Conservation (phyloP, 2,329 filamentous ascomycete species). For the Cryphonectria nitschkei region DNA sequence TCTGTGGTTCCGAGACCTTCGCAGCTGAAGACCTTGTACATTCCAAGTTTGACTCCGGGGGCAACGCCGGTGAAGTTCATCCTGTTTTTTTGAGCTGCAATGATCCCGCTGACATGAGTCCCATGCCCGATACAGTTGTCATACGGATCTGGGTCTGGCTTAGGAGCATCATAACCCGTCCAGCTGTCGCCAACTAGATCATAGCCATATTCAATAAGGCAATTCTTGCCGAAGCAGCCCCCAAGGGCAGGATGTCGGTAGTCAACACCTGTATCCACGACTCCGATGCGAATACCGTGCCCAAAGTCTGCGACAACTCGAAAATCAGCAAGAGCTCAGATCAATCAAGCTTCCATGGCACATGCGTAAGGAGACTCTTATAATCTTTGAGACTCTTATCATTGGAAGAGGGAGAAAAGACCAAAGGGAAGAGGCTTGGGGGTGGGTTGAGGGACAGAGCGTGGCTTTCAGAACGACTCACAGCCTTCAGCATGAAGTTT, state of each 20-base stretch:
- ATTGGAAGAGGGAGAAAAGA: background rate
- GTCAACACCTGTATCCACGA: constrained; percentile 49
- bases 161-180: constrained; percentile 30
- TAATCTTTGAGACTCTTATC: background rate
- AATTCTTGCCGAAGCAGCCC: constrained; percentile 55
- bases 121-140: constrained; percentile 46
- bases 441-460: too few relatives aligned
- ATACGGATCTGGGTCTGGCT: constrained; percentile 46
- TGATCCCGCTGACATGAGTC: constrained; percentile 51
- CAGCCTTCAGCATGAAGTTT: constrained; percentile 46
- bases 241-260: constrained; percentile 56
- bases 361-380: background rate
- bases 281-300: constrained; percentile 47
- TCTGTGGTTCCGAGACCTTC: constrained; percentile 31
- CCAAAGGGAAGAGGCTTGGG: too few relatives aligned
- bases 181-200: constrained; percentile 50
- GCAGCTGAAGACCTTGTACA: constrained; percentile 46
- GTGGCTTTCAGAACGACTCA: background rate
- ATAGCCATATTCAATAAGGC: constrained; percentile 50
- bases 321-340: background rate
- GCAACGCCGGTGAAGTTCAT: constrained; percentile 46
- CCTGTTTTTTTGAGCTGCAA: constrained; percentile 46
- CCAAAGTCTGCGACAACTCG: constrained; percentile 41
- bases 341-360: too few relatives aligned
- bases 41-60: constrained; percentile 45